Evolutionary conservation across 352 stramenopile species (phyloP), one percentile per base, ranked within the genome.

Genomic region (Pythium vanterpoolii): DNA sequence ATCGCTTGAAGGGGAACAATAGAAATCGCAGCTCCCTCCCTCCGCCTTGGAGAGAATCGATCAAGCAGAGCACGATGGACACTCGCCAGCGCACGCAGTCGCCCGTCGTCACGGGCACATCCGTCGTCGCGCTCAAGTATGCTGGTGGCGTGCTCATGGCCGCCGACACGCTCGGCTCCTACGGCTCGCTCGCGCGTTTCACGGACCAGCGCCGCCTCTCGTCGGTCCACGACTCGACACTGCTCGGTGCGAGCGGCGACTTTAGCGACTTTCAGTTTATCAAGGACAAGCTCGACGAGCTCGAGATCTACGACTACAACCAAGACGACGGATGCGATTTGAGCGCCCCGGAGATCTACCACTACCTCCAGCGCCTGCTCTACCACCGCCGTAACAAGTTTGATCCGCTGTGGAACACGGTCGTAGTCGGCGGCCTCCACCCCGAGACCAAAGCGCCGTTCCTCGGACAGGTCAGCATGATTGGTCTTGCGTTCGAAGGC

Each of bases 351-450:
- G 93, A 99, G 72, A 86, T 98, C 31, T 99, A 97, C 76, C 95
- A 97, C 72, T 99, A 99, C 76, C 73, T 99, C 30, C 84, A 98
- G 56, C 95, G 96, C 23, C 88, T 99, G 56, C 84, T 99, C 76
- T 99, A 99, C 86, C 93, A 99, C 72, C 88, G 96, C 64, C 89
- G 97, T 68, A 99, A 98, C 76, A 98, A 99, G 68, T 98, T 99
- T 69, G 97, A 99, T 76, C 97, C 97, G 40, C 86, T 99, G 26
- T 99, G 97, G 97, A 99, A 99, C 82, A 97, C 96, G 54, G 63
- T 99, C 5, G 84, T 99, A 0, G 88, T 99, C 49, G 97, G 93
- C n/a, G 97, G 97, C 4, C 76, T 93, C 44, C 84, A 95, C 54
- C 86, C 90, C 26, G 86, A 97, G 68, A 95, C 90, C 28, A 78